Conservation (phyloP, 306 rosid species). For the Sicyos edulis region DNA sequence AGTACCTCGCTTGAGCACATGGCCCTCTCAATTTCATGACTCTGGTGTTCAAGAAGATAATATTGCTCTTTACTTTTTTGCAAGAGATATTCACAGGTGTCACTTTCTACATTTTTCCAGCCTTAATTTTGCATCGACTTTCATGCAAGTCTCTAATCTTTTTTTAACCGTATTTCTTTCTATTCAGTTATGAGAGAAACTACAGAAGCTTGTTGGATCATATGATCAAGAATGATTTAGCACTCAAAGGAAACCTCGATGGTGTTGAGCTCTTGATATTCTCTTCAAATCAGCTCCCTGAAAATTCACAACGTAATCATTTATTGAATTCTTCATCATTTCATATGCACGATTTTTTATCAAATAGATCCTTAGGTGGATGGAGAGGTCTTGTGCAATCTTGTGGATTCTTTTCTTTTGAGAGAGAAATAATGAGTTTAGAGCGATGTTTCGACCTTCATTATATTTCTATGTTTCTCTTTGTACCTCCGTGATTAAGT, state of each 20-base stretch:
- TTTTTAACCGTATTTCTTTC: slow-evolving; percentile 17
- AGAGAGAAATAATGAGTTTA: no score
- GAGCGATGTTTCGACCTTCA: no score
- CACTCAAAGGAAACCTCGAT: slow-evolving; percentile 62
- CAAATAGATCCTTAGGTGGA: slow-evolving; percentile 7
- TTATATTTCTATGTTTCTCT: no score
- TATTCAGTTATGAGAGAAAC: slow-evolving; percentile 63
- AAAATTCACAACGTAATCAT: slow-evolving; percentile 77
- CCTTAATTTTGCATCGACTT: background rate
- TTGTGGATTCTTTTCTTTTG: no score
- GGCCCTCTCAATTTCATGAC: slow-evolving; percentile 80
- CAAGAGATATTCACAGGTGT: slow-evolving; percentile 71
- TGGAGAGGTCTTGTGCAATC: no score
- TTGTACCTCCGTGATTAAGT: no score
- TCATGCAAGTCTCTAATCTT: background rate
- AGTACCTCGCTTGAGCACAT: slow-evolving; percentile 72
- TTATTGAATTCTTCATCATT: slow-evolving; percentile 19
- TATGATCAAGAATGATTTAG: slow-evolving; percentile 77
- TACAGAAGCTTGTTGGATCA: slow-evolving; percentile 65
- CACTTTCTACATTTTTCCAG: slow-evolving; percentile 20
- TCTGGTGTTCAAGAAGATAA: slow-evolving; percentile 73
- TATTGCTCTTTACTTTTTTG: slow-evolving; percentile 89
- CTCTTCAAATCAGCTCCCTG: slow-evolving; percentile 85
- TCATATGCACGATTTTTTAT: background rate
- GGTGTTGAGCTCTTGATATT: slow-evolving; percentile 83